These are phyloP conservation scores for Saturnispora zaruensis DNA, from an alignment of 805 yeast genomes.

Conservation along the genomic window DNA sequence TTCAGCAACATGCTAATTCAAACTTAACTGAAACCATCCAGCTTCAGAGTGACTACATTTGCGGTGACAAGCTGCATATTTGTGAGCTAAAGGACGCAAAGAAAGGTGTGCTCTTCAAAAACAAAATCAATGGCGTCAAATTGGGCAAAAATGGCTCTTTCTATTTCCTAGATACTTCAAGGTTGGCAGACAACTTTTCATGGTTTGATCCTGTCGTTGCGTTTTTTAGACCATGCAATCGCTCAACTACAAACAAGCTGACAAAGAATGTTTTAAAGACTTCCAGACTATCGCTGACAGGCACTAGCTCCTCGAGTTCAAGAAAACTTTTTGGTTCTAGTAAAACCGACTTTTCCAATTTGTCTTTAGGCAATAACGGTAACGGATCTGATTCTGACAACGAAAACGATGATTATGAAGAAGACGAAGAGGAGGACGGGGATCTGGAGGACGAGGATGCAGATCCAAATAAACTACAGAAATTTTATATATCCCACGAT, in stretches of 20 bases:
- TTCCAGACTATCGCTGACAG: conserved; percentile 6
- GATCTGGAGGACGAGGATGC: conserved; percentile 15
- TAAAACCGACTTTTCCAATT: conserved; percentile 10
- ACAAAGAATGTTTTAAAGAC: conserved; percentile 21
- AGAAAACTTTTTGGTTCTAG: conserved; percentile 10
- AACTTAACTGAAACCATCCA: background rate
- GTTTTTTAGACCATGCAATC: conserved; percentile 26
- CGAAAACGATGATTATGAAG: conserved; percentile 9
- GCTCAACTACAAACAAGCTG: conserved; percentile 22
- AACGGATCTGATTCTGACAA: conserved; percentile 1
- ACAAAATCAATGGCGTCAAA: conserved; percentile 25
- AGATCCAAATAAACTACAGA: conserved; percentile 7
- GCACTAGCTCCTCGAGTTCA: background rate
- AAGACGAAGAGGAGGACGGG: conserved; percentile 14
- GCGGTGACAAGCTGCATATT: conserved; percentile 14
- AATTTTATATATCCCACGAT: conserved; percentile 42
- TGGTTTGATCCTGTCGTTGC: conserved; percentile 25
- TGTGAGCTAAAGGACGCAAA: conserved; percentile 20
- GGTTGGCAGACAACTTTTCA: conserved; percentile 11
- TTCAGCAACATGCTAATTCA: background rate
- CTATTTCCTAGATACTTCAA: conserved; percentile 21
- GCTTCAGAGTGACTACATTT: conserved; percentile 14
- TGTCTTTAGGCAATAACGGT: background rate
- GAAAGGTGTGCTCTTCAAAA: conserved; percentile 17
- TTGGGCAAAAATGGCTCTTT: conserved; percentile 25